Conservation (phyloP, 768 basidiomycete species). For the Mycena epipterygia region DNA sequence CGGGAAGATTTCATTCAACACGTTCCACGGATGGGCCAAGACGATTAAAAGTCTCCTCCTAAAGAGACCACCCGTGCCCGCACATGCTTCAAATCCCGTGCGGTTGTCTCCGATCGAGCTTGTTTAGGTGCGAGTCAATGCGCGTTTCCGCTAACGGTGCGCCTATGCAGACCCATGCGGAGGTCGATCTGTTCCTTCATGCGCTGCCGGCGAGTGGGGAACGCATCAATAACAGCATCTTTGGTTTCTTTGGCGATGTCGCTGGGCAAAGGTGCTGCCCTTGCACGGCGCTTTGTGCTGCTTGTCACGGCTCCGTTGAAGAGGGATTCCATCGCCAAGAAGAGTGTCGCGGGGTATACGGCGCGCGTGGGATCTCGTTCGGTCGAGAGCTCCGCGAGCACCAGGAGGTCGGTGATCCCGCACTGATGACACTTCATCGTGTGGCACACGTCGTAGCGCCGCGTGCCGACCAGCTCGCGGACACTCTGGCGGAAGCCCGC, state of each 20-base stretch:
- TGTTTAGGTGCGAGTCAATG: too few relatives aligned
- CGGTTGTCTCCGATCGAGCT: too few relatives aligned
- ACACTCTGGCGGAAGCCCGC: background rate
- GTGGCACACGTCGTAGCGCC: constrained; percentile 19
- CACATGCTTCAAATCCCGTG: too few relatives aligned
- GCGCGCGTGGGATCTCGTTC: constrained; percentile 1
- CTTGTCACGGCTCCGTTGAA: background rate
- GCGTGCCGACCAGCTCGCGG: constrained; percentile 2
- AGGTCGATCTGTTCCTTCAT: background rate
- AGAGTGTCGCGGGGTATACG: constrained; percentile 6
- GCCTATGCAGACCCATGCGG: too few relatives aligned
- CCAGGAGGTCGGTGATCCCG: constrained; percentile 5
- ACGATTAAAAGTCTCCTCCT: too few relatives aligned
- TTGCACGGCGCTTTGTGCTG: background rate
- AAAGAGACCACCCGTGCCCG: too few relatives aligned
- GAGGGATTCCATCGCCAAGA: background rate
- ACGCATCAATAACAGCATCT: background rate
- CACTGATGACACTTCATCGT: background rate
- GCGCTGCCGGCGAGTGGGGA: background rate
- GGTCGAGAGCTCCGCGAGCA: constrained; percentile 6
- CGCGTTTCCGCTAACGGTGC: too few relatives aligned
- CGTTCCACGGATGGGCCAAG: too few relatives aligned
- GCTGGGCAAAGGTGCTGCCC: background rate
- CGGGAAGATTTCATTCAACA: too few relatives aligned
- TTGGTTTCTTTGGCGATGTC: background rate